Evolutionary conservation across 805 yeast species (phyloP), one percentile per base, ranked within the genome.

Genomic region (Metschnikowia peoriensis): DNA sequence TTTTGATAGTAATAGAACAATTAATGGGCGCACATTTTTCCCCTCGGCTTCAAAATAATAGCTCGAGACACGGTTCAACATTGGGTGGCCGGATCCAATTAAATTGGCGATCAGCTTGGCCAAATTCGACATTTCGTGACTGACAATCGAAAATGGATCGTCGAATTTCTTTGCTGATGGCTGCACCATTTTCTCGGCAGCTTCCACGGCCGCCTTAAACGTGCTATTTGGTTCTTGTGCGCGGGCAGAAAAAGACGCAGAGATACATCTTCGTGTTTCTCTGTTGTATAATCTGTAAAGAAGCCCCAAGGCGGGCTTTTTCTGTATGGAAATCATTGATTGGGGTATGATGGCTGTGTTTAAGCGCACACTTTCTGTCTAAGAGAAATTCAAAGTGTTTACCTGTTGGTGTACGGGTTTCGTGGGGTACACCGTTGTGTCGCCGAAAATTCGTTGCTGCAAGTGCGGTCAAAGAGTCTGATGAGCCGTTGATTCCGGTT

Each of bases 11-110:
- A 94, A 72, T 52, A 94, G 74, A 11, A 94, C 98, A 54, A 94
- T 81, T 58, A 94, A 72, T 1, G 99, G 99, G 53, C 99, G 79
- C 16, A 94, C 90, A 65, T 92, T 96, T 69, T 94, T 94, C 7
- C 99, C 98, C 66, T 93, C 97, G 16, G 94, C 89, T 70, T 92
- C 97, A 61, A 94, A 94, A 72, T 94, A 94, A 72, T 94, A 94
- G 37, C 90, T 83, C n/a, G 96, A 86, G 4, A 93, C 97, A 59
- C 96, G 79, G 70, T 93, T 92, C 55, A 93, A 77, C 10, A 94
- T 86, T 1, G 98, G 97, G 65, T 93, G 97, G 1, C 97, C 96
- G 0, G 96, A 86, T 1, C 98, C 97, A 52, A 93, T 85, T 49
- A 94, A 76, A 16, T 79, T 74, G 45, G 96, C 96, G 56, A 93